Evolutionary conservation across 768 basidiomycete species (phyloP).

Genomic region (Tremella mesenterica): DNA sequence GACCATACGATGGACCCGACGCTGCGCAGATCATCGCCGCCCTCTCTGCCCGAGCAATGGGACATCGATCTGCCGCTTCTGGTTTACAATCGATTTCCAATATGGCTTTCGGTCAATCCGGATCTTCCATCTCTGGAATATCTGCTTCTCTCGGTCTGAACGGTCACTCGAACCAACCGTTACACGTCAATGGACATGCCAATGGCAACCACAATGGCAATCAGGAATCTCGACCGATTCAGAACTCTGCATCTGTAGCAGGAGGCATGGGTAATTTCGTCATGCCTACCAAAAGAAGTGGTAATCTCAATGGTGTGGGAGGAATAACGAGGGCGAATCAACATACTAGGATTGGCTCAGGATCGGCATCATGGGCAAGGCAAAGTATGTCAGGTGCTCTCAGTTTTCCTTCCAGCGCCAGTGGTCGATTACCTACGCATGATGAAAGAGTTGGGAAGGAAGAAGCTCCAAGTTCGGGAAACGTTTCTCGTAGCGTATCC

Average conservation of each 20-base stretch:
- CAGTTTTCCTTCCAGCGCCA: conserved; percentile 13
- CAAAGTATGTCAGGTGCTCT: conserved; percentile 13
- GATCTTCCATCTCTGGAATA: background rate
- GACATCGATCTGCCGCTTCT: conserved; percentile 19
- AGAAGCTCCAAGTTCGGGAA: conserved; percentile 7
- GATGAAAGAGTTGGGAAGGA: conserved; percentile 20
- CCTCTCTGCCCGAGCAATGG: conserved; percentile 43
- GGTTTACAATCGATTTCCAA: background rate
- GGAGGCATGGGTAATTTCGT: conserved; percentile 4
- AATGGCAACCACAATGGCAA: background rate
- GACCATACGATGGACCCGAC: conserved; percentile 90
- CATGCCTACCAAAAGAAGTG: conserved; percentile 2
- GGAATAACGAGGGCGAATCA: background rate
- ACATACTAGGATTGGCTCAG: conserved; percentile 4
- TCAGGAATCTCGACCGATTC: background rate
- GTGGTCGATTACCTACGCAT: conserved; percentile 24
- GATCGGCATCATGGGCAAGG: conserved; percentile 17
- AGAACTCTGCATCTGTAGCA: background rate
- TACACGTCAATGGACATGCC: background rate
- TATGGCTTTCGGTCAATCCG: background rate
- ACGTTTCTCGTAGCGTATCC: conserved; percentile 10
- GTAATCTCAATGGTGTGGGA: background rate
- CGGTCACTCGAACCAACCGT: background rate
- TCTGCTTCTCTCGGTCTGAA: background rate
- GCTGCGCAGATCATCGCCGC: conserved; percentile 55